These are phyloP conservation scores for Lanmaoa pseudosensibilis DNA, from an alignment of 768 basidiomycete genomes.

Conservation along the genomic window DNA sequence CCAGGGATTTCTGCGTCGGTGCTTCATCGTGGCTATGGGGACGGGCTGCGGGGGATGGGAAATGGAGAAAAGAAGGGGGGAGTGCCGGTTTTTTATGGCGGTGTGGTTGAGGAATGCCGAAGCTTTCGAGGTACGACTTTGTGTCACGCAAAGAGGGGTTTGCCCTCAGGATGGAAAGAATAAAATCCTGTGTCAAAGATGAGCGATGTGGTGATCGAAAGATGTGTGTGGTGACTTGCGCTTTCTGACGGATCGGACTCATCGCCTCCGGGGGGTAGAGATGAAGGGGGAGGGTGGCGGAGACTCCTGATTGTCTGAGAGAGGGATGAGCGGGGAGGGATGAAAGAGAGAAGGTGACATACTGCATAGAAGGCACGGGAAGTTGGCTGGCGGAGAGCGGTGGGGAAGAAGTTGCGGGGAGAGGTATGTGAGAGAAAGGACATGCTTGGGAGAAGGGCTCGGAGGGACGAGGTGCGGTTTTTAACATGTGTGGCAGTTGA, in stretches of 20 bases:
- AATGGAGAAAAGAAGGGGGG: constrained; percentile 22
- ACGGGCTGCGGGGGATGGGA: constrained; percentile 26
- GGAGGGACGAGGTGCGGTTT: not conserved
- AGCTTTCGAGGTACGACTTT: constrained; percentile 87
- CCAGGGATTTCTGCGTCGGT: constrained; percentile 30
- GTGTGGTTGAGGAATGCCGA: constrained; percentile 63
- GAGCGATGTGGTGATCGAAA: constrained; percentile 1
- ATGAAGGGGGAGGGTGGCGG: constrained; percentile 16
- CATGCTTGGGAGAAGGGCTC: constrained; percentile 15
- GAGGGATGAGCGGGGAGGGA: constrained; percentile 21
- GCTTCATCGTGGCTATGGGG: constrained; percentile 4
- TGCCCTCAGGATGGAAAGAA: constrained; percentile 89
- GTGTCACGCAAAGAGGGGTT: constrained; percentile 92
- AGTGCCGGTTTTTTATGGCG: constrained; percentile 26
- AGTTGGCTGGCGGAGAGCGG: constrained; percentile 39
- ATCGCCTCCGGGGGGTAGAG: constrained; percentile 18
- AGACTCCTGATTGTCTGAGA: constrained; percentile 33
- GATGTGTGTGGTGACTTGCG: constrained; percentile 35
- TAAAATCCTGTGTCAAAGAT: constrained; percentile 73
- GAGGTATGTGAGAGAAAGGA: constrained; percentile 23
- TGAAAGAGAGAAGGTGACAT: constrained; percentile 17
- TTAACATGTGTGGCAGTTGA: constrained; percentile 24
- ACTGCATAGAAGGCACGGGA: constrained; percentile 60
- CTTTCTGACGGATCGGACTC: constrained; percentile 45
- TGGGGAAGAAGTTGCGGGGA: constrained; percentile 30